Percentiles rank a stretch among this genome's conserved stretches.
These are phyloP conservation scores for Olyra latifolia DNA, from an alignment of 176 grass and related monocot genomes.

Conservation along the genomic window DNA sequence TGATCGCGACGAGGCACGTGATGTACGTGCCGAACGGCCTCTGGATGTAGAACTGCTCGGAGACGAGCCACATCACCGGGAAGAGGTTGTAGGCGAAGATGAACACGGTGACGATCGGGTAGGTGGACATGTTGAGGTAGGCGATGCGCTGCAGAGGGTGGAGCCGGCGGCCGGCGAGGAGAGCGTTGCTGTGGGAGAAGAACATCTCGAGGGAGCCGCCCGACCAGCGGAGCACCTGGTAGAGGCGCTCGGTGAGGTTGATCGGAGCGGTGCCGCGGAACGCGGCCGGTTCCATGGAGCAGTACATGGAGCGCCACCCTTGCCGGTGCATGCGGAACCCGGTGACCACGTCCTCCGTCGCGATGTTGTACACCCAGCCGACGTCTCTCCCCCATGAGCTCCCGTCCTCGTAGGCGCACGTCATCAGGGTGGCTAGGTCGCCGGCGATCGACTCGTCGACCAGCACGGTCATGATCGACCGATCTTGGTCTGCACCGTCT, in stretches of 20 bases:
- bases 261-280: slow-evolving; percentile 50
- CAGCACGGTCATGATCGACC: neutral
- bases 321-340: slow-evolving; percentile 52
- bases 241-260: slow-evolving; percentile 56
- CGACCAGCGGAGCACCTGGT: slow-evolving; percentile 41
- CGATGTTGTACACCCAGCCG: slow-evolving; percentile 55
- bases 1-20: slow-evolving; percentile 17
- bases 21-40: slow-evolving; percentile 40
- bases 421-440: slow-evolving; percentile 21
- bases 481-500: slow-evolving; percentile 7
- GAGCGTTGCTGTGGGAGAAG: slow-evolving; percentile 50
- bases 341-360: slow-evolving; percentile 53
- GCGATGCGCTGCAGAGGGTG: slow-evolving; percentile 38
- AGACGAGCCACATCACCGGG: slow-evolving; percentile 47
- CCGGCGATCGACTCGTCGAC: neutral
- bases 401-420: slow-evolving; percentile 43
- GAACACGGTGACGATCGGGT: slow-evolving; percentile 46
- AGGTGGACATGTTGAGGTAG: slow-evolving; percentile 52
- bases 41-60: slow-evolving; percentile 47
- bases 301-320: slow-evolving; percentile 48
- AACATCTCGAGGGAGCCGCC: slow-evolving; percentile 51
- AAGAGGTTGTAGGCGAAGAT: slow-evolving; percentile 52
- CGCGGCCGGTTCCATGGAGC: slow-evolving; percentile 37
- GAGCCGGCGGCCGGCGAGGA: slow-evolving; percentile 30
- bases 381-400: slow-evolving; percentile 38